Evolutionary conservation across 352 stramenopile genomes (phyloP).

Genomic region (Globisporangium recalcitrans): DNA sequence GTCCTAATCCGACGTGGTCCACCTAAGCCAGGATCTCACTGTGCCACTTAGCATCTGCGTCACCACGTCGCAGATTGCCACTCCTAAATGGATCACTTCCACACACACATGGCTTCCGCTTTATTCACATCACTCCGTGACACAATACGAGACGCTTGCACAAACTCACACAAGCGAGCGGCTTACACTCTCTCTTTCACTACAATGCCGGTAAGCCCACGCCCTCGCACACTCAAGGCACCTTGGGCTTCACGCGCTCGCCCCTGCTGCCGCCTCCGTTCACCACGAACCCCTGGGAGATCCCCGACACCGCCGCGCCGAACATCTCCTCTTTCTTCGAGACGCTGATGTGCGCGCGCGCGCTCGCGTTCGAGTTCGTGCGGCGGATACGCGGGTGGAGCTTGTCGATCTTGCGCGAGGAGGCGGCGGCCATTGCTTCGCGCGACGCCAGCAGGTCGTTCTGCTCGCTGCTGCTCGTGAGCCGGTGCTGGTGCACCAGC

Average conservation of each 20-base stretch:
- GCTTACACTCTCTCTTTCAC: neutral
- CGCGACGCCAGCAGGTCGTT: conserved; percentile 39
- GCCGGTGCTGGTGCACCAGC: conserved; percentile 71
- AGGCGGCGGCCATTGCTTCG: conserved; percentile 28
- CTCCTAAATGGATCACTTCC: no score
- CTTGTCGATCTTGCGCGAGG: conserved; percentile 29
- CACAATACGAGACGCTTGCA: neutral
- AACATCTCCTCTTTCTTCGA: conserved; percentile 86
- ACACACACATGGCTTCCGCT: no score
- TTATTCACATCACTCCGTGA: no score
- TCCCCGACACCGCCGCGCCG: conserved; percentile 65
- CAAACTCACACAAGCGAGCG: neutral
- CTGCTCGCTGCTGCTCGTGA: conserved; percentile 54
- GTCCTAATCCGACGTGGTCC: neutral
- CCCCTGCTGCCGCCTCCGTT: conserved; percentile 23
- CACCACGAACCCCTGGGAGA: conserved; percentile 73
- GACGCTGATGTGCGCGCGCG: conserved; percentile 61
- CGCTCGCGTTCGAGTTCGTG: conserved; percentile 53
- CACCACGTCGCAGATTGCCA: no score
- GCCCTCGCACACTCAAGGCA: conserved; percentile 13
- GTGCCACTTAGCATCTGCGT: no score
- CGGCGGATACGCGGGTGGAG: conserved; percentile 33
- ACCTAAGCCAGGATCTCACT: neutral
- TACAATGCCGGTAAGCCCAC: neutral
- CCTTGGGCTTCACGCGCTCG: conserved; percentile 22